Evolutionary conservation across 2,329 filamentous ascomycete species (phyloP).

Genomic region (Fusarium phyllophilum): DNA sequence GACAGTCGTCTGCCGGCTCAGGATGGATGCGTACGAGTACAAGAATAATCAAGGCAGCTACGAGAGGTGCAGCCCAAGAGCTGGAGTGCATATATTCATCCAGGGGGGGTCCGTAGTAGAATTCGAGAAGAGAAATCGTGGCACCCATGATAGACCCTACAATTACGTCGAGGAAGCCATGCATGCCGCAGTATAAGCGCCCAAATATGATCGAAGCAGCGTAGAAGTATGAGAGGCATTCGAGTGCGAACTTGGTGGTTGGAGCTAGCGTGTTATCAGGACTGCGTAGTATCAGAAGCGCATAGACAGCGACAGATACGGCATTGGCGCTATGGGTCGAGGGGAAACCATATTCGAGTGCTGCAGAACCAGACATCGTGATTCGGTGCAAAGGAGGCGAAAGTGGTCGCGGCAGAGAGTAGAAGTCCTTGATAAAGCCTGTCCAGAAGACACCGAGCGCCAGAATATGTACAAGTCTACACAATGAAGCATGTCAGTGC

Average conservation of each 20-base stretch:
- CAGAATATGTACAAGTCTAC: conserved; percentile 77
- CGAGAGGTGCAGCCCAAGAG: conserved; percentile 70
- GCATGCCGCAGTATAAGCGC: conserved; percentile 97
- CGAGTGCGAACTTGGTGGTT: conserved; percentile 69
- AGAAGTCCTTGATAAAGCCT: conserved; percentile 92
- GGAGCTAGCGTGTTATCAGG: conserved; percentile 71
- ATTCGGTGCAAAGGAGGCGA: conserved; percentile 94
- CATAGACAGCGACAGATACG: conserved; percentile 91
- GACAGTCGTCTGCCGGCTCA: conserved; percentile 95
- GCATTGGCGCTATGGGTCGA: conserved; percentile 98
- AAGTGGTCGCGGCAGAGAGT: conserved; percentile 89
- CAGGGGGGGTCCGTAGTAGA: conserved; percentile 68
- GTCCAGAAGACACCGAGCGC: conserved; percentile 86
- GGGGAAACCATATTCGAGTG: conserved; percentile 96
- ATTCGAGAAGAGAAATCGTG: conserved; percentile 68
- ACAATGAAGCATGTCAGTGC: conserved; percentile 34
- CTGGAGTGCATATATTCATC: conserved; percentile 77
- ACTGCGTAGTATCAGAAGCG: conserved; percentile 74
- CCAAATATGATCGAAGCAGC: conserved; percentile 89
- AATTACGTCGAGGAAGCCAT: conserved; percentile 92
- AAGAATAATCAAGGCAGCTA: conserved; percentile 74
- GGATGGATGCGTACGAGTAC: conserved; percentile 88
- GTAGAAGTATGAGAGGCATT: conserved; percentile 82
- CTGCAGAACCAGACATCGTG: conserved; percentile 95
- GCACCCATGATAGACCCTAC: conserved; percentile 82